Conservation (phyloP, 306 rosid genomes). For the Cucurbita pepo region DNA sequence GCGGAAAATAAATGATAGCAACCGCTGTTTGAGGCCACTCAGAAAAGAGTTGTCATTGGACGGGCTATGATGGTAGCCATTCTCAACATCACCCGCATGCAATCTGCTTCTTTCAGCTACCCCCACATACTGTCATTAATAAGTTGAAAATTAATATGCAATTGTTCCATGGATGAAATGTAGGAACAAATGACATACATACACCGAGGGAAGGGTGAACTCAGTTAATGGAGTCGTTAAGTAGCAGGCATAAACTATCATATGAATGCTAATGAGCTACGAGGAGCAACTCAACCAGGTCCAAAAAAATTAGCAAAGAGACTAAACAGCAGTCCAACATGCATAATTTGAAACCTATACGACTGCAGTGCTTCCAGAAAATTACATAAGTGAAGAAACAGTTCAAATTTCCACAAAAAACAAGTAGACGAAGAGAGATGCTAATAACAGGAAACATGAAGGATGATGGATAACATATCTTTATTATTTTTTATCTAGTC, state of each 20-base stretch:
- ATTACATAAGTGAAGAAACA: background rate
- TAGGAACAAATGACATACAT: background rate
- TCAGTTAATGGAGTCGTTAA: background rate
- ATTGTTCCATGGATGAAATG: constrained; percentile 16
- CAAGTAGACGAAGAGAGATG: background rate
- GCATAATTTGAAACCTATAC: background rate
- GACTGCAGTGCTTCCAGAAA: background rate
- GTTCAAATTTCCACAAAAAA: background rate
- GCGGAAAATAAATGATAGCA: constrained; percentile 85
- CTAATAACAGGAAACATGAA: background rate
- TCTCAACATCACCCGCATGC: constrained; percentile 35
- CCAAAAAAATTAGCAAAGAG: background rate
- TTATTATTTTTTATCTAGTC: background rate
- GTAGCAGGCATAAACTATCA: background rate
- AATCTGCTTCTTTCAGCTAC: constrained; percentile 33
- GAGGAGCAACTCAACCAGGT: background rate
- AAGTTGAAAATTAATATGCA: constrained; percentile 7
- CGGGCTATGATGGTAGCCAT: constrained; percentile 33
- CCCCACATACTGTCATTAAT: constrained; percentile 40
- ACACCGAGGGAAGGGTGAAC: background rate
- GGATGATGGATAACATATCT: background rate
- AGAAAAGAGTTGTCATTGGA: constrained; percentile 38
- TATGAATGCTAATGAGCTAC: background rate
- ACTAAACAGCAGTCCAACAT: background rate
- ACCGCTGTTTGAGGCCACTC: constrained; percentile 79